Conservation (phyloP, 768 basidiomycete species). For the Lentinula boryana region DNA sequence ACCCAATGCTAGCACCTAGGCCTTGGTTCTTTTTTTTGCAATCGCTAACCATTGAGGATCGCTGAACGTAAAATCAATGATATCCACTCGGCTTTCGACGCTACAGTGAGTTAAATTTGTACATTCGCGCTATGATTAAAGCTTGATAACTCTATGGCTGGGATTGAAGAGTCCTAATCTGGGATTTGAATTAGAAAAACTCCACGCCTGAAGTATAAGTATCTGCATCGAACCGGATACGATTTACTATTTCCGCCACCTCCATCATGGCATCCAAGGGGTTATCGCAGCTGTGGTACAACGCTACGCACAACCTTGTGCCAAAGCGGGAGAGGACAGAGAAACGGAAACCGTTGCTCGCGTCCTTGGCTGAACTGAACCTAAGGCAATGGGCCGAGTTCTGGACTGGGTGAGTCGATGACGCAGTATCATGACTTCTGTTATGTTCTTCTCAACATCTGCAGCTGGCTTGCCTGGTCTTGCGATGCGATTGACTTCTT, state of each 20-base stretch:
- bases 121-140: too few relatives aligned
- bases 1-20: too few relatives aligned
- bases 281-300: slow-evolving; percentile 1
- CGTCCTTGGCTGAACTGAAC: slow-evolving; percentile 36
- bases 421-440: not conserved
- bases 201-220: not conserved
- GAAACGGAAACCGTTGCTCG: slow-evolving; percentile 33
- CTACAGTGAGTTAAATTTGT: too few relatives aligned
- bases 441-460: not conserved
- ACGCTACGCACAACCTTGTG: slow-evolving; percentile 1
- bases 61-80: too few relatives aligned
- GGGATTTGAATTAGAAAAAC: too few relatives aligned
- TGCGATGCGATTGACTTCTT: slow-evolving; percentile 88
- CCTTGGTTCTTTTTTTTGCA: too few relatives aligned
- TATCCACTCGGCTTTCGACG: too few relatives aligned
- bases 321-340: slow-evolving; percentile 38
- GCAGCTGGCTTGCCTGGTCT: slow-evolving; percentile 80
- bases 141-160: too few relatives aligned
- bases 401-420: slow-evolving; percentile 50
- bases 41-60: too few relatives aligned
- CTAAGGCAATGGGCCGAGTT: slow-evolving; percentile 55
- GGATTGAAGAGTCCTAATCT: too few relatives aligned
- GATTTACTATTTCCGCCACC: not conserved
- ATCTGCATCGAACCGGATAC: too few relatives aligned
- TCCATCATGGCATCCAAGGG: slow-evolving; percentile 2